phyloP scores from a whole-genome alignment of 208 protist genomes.

The Acanthamoeba royreba region DNA sequence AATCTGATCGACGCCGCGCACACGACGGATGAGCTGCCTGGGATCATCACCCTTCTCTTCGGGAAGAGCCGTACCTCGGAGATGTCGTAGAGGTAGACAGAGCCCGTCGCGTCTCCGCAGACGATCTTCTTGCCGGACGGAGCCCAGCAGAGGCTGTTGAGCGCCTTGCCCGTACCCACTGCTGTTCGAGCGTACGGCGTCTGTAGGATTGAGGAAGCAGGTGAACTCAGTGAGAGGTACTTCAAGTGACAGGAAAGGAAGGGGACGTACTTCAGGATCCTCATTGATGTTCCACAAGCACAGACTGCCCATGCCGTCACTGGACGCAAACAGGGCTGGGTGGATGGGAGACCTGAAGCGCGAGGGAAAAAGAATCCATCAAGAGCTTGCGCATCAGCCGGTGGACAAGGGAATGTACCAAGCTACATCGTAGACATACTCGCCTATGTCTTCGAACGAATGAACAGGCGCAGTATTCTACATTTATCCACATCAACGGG shows the following conservation, averaged over 20 bases:
- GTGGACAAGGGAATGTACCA: slow-evolving; percentile 21
- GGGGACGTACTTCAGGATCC: slow-evolving; percentile 34
- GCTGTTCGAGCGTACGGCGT: slow-evolving; percentile 49
- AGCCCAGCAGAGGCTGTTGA: slow-evolving; percentile 69
- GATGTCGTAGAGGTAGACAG: slow-evolving; percentile 63
- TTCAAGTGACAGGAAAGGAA: background rate
- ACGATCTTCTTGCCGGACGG: slow-evolving; percentile 58
- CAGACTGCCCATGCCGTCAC: slow-evolving; percentile 61
- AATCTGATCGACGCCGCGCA: background rate
- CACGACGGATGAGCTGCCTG: background rate
- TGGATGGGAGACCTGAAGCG: slow-evolving; percentile 62
- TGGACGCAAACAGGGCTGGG: slow-evolving; percentile 70
- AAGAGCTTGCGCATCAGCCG: background rate
- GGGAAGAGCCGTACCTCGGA: slow-evolving; percentile 42
- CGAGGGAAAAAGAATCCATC: background rate
- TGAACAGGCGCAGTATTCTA: slow-evolving; percentile 57
- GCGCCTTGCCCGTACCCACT: slow-evolving; percentile 40
- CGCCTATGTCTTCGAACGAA: slow-evolving; percentile 69
- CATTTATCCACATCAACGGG: background rate
- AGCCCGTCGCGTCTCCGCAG: slow-evolving; percentile 65
- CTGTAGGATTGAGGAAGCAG: background rate
- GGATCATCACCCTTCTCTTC: background rate
- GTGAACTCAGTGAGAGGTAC: background rate
- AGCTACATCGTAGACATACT: slow-evolving; percentile 75
- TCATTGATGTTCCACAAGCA: slow-evolving; percentile 71